phyloP scores from a whole-genome alignment of 1,284 basidiomycete species.

The Rhodotorula sp. region DNA sequence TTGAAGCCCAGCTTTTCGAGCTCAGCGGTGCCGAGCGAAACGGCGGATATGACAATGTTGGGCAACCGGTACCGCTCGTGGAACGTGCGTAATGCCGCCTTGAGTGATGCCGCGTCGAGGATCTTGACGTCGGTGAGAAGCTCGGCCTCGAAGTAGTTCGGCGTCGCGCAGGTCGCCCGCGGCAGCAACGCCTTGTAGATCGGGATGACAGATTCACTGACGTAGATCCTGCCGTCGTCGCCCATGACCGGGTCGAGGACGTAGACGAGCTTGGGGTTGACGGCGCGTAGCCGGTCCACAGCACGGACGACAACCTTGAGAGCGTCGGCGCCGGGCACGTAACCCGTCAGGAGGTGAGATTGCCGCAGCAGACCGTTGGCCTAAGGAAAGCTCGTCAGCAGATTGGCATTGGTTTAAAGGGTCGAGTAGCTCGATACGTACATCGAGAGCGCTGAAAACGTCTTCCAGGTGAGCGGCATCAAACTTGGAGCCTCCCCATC shows the following conservation, averaged over 20 bases:
- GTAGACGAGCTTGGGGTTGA: conserved; percentile 67
- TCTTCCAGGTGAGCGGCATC: conserved; percentile 50
- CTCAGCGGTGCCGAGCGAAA: conserved; percentile 54
- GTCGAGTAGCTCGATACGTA: conserved; percentile 2
- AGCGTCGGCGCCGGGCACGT: conserved; percentile 81
- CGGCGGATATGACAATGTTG: conserved; percentile 89
- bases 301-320: conserved; percentile 66
- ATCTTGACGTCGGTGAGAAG: conserved; percentile 72
- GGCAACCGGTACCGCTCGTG: conserved; percentile 73
- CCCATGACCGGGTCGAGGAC: conserved; percentile 68
- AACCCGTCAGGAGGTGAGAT: conserved; percentile 59
- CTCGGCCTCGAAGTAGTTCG: conserved; percentile 98
- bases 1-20: conserved; percentile 40
- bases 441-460: conserved; percentile 47
- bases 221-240: conserved; percentile 83
- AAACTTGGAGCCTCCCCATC: conserved; percentile 51
- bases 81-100: conserved; percentile 66
- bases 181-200: conserved; percentile 78
- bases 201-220: conserved; percentile 81
- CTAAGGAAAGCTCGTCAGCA: conserved; percentile 12
- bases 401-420: too few relatives aligned
- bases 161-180: conserved; percentile 83
- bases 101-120: conserved; percentile 64
- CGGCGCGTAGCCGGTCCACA: conserved; percentile 61
- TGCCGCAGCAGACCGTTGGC: conserved; percentile 45